Conservation (phyloP, 257 asterid genomes). For the Coffea canephora region DNA sequence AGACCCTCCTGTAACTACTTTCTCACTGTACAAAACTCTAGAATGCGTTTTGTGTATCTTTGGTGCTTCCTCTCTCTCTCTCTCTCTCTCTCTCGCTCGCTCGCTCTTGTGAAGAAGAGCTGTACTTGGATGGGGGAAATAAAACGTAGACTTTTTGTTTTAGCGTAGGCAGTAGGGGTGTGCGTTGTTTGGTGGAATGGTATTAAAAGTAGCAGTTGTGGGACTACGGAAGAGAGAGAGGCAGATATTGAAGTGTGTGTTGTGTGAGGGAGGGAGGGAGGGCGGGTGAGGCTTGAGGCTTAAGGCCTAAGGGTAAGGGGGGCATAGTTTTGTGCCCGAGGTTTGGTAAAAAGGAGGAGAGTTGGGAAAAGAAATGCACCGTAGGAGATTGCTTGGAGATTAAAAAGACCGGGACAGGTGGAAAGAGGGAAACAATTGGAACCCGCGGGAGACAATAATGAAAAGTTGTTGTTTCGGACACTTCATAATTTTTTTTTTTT, state of each 20-base stretch:
- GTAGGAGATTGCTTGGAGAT: no score
- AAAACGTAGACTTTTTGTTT: constrained; percentile 34
- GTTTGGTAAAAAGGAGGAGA: not conserved
- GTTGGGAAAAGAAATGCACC: not conserved
- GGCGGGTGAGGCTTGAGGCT: no score
- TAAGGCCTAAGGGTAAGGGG: not conserved
- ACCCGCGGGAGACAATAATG: not conserved
- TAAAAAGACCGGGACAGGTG: constrained; percentile 14
- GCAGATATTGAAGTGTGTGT: not conserved
- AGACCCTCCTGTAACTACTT: not conserved
- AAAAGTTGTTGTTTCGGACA: constrained; percentile 7
- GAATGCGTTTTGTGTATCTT: constrained; percentile 1
- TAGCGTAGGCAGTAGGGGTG: constrained; percentile 23
- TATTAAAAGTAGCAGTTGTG: constrained; percentile 31
- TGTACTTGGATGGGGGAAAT: not conserved
- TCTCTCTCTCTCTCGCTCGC: not conserved
- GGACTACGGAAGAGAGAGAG: constrained; percentile 7
- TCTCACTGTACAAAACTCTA: constrained; percentile 25
- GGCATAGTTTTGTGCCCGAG: no score
- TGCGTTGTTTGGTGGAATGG: constrained; percentile 56
- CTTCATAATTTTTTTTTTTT: not conserved
- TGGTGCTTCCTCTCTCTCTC: not conserved
- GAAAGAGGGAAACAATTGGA: not conserved
- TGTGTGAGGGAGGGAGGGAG: not conserved
- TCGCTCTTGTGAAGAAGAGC: not conserved